Conservation (phyloP, 257 asterid species). For the Solanum sejunctum region DNA sequence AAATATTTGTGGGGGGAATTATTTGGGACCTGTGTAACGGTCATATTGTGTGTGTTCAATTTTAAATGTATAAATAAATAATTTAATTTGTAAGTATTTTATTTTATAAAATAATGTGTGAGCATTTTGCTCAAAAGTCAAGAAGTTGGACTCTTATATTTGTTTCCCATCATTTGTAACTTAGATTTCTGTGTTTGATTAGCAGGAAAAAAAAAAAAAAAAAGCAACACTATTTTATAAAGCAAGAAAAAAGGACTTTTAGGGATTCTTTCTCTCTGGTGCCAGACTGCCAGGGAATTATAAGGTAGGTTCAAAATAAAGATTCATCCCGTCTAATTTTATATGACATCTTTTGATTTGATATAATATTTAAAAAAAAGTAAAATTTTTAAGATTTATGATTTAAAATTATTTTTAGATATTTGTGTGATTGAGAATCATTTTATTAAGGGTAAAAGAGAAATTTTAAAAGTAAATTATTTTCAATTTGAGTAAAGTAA, state of each 20-base stretch:
- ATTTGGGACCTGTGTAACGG: slow-evolving; percentile 37
- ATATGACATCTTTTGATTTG: no score
- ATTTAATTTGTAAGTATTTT: not conserved
- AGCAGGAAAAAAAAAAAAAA: not conserved
- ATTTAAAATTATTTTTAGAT: no score
- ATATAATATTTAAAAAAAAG: no score
- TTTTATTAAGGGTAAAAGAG: no score
- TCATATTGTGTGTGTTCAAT: slow-evolving; percentile 37
- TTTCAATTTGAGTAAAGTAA: no score
- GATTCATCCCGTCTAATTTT: no score
- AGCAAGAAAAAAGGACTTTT: not conserved
- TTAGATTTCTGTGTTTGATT: not conserved
- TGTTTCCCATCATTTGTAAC: not conserved
- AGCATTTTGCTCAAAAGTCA: not conserved
- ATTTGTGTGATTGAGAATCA: no score
- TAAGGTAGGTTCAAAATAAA: no score
- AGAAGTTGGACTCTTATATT: not conserved
- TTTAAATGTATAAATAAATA: not conserved
- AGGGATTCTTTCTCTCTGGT: not conserved
- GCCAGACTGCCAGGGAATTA: no score
- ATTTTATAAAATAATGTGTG: not conserved
- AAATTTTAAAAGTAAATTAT: no score
- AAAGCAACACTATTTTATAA: no score
- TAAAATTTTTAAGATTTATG: no score
- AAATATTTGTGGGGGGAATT: not conserved